phyloP scores from a whole-genome alignment of 2,329 filamentous ascomycete species.

The Harringtonia aguacate region DNA sequence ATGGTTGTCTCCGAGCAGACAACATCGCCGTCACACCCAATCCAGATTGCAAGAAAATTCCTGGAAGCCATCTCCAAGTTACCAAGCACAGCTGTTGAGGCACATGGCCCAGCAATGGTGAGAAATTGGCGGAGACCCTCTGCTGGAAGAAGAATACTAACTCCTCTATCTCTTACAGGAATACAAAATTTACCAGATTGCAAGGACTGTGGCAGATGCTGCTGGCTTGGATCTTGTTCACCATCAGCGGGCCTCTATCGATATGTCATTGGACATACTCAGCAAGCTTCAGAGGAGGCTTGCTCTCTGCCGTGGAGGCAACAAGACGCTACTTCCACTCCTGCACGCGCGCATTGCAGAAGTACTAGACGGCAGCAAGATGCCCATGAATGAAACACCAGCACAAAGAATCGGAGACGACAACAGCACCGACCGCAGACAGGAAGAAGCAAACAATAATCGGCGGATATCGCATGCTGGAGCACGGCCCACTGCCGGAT shows the following conservation, averaged over 20 bases:
- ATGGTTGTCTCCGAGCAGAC: constrained; percentile 11
- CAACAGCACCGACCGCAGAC: too few species aligned
- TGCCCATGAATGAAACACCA: not conserved
- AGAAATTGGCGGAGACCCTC: too few species aligned
- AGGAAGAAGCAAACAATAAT: too few species aligned
- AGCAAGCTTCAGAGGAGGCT: constrained; percentile 26
- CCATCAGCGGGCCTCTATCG: not conserved
- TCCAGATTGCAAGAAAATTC: constrained; percentile 35
- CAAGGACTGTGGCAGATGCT: constrained; percentile 30
- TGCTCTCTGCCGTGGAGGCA: constrained; percentile 30
- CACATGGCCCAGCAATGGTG: constrained; percentile 35
- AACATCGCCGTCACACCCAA: constrained; percentile 23
- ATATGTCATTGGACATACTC: constrained; percentile 24
- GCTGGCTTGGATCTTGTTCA: constrained; percentile 13
- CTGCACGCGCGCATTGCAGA: constrained; percentile 17
- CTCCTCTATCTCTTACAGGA: constrained; percentile 13
- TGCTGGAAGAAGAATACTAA: too few species aligned
- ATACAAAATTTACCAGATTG: constrained; percentile 36
- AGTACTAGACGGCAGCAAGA: not conserved
- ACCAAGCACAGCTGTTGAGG: constrained; percentile 34
- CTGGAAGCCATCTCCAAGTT: constrained; percentile 29
- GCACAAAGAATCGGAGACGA: too few species aligned
- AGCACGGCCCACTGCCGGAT: too few species aligned
- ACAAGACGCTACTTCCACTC: constrained; percentile 25
- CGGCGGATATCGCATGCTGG: too few species aligned